These are phyloP conservation scores for Kernera saxatilis DNA, from an alignment of 345 rosid species.

Conservation along the genomic window DNA sequence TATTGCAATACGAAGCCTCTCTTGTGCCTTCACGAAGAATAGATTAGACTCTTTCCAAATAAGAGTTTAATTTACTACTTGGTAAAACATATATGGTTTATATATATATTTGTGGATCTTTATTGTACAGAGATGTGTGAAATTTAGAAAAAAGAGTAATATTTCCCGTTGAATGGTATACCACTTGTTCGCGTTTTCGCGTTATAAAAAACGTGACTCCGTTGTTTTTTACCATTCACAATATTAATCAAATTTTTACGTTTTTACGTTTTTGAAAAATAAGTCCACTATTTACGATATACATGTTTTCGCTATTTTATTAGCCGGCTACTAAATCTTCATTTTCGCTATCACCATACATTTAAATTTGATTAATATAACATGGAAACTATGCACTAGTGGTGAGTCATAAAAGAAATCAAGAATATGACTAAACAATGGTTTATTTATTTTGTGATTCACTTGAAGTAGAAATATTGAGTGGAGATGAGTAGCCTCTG, in stretches of 20 bases:
- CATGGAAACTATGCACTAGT: neutral
- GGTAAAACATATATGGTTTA: neutral
- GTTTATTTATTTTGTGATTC: neutral
- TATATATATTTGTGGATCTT: neutral
- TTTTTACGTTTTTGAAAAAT: neutral
- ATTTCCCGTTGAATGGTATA: neutral
- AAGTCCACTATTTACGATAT: neutral
- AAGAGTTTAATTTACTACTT: neutral
- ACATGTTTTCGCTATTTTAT: too few relatives aligned
- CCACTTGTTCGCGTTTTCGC: neutral
- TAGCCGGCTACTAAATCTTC: too few relatives aligned
- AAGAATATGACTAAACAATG: too few relatives aligned
- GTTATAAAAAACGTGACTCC: neutral
- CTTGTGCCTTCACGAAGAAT: neutral
- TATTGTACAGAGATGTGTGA: conserved; percentile 16
- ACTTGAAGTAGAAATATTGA: neutral
- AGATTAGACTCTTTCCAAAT: neutral
- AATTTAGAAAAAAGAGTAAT: neutral
- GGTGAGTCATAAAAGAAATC: neutral
- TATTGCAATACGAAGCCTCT: neutral
- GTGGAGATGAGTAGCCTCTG: neutral
- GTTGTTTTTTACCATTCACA: conserved; percentile 5
- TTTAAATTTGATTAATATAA: neutral
- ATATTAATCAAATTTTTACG: neutral
- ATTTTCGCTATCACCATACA: neutral